Base-by-base conservation (phyloP, 805 yeast genomes). In the Candida chilensis region DNA sequence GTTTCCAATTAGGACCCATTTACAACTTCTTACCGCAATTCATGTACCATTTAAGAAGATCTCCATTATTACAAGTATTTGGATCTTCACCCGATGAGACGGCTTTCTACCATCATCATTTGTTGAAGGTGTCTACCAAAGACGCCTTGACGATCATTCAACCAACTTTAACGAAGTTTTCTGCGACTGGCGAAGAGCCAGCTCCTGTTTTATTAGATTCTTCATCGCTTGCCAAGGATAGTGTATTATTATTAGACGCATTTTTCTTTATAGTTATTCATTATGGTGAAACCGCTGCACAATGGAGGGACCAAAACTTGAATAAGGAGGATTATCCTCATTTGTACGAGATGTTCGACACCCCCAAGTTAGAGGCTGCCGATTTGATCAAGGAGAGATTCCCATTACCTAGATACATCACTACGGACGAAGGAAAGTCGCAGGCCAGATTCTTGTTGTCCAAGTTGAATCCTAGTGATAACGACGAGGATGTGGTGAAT, bases 381-480 rank as follows among this genome's bases (percentile, higher is more conserved):
- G 55, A 52, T 27, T 49, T 63, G 14, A 47, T 64, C 20, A 43
- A 60, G 32, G 66, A 62, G 32, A 46, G 71, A 29, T 63, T 56
- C 39, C 70, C 69, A 9, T 51, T 65, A 31, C 71, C 71, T 5
- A 44, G 71, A 29, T 64, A 60, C 37, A 60, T 64, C 25, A 68
- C 62, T 38, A 60, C 70, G 30, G 71, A 65, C 37, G 71, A 63
- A 41, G 68, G 69, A 22, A 69, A 68, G 4, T 63, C 70, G 0
- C 72, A 66, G 38, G 71, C 72, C 0, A 50, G 72, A 38, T 66
- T 64, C 37, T 45, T 66, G 21, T 60, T 62, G 57, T 64, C 70
- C 9, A 64, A 60, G 37, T 48, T 66, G 36, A 64, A 64, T 39
- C 71, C 72, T 3, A 57, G 65, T 12, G 32, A 37, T 16, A 40